Conservation (phyloP, 1,284 basidiomycete species). For the Sanguinoderma infundibulare region DNA sequence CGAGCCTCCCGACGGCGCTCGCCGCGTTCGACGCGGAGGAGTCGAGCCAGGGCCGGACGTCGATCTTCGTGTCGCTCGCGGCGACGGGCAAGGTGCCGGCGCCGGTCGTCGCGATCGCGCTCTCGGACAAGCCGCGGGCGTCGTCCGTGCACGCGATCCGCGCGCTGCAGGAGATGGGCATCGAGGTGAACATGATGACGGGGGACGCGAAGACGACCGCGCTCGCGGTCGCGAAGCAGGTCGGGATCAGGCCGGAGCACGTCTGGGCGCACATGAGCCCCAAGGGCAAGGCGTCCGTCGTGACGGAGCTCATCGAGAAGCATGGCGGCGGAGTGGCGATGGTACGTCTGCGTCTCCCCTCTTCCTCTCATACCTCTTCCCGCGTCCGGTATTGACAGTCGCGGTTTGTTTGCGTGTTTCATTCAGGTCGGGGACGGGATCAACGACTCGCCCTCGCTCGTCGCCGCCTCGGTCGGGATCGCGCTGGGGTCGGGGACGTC, state of each 20-base stretch:
- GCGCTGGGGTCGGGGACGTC: constrained; percentile 96
- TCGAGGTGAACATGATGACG: constrained; percentile 91
- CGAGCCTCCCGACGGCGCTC: constrained; percentile 61
- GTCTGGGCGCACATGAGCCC: constrained; percentile 93
- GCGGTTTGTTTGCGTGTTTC: neutral
- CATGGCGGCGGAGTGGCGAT: constrained; percentile 82
- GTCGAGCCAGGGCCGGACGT: constrained; percentile 74
- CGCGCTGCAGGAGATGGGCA: constrained; percentile 84
- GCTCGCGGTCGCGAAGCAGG: constrained; percentile 82
- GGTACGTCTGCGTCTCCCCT: constrained; percentile 52
- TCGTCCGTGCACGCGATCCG: constrained; percentile 82
- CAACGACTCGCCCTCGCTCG: constrained; percentile 97
- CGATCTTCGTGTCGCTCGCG: constrained; percentile 86
- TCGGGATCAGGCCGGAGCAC: constrained; percentile 80
- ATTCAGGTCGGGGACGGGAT: constrained; percentile 95
- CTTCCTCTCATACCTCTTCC: constrained; percentile 4
- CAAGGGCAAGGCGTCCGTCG: constrained; percentile 87
- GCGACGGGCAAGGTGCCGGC: constrained; percentile 44
- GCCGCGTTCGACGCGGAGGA: constrained; percentile 70
- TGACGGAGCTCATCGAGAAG: constrained; percentile 79
- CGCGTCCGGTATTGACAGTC: neutral
- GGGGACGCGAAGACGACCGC: constrained; percentile 88
- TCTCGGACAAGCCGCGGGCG: constrained; percentile 85
- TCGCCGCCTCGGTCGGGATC: constrained; percentile 94
- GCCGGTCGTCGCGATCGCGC: constrained; percentile 56